phyloP scores from a whole-genome alignment of 2,329 filamentous ascomycete species.

The Verticillium nonalfalfae region DNA sequence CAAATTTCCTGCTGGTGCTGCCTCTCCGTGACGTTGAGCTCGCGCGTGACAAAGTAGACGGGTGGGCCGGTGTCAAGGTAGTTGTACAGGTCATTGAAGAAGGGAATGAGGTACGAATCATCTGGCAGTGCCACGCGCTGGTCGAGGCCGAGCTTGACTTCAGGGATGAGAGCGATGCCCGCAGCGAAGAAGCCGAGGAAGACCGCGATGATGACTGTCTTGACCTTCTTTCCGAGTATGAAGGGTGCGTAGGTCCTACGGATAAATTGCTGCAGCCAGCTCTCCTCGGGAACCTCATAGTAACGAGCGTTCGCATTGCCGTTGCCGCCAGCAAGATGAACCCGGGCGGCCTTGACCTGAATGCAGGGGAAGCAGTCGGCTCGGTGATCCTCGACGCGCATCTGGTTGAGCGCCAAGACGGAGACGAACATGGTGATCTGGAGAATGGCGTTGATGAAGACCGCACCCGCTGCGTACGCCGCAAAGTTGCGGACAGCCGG shows the following conservation, averaged over 20 bases:
- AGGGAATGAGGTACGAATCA: slow-evolving; percentile 90
- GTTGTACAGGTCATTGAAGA: slow-evolving; percentile 91
- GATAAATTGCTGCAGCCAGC: slow-evolving; percentile 78
- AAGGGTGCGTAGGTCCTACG: slow-evolving; percentile 81
- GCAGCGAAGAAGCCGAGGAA: slow-evolving; percentile 87
- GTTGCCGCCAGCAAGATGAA: slow-evolving; percentile 58
- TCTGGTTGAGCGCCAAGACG: slow-evolving; percentile 84
- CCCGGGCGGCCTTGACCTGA: slow-evolving; percentile 66
- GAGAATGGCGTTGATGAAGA: slow-evolving; percentile 93
- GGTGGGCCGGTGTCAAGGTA: slow-evolving; percentile 91
- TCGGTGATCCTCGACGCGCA: slow-evolving; percentile 78
- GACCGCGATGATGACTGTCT: slow-evolving; percentile 66
- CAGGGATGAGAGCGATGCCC: slow-evolving; percentile 76
- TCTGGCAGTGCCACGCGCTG: slow-evolving; percentile 91
- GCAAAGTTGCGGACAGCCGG: slow-evolving; percentile 97
- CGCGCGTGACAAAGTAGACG: slow-evolving; percentile 88
- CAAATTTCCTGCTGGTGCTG: slow-evolving; percentile 79
- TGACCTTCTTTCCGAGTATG: slow-evolving; percentile 74
- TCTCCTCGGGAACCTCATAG: slow-evolving; percentile 78
- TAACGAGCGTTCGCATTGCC: slow-evolving; percentile 51
- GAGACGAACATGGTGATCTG: slow-evolving; percentile 98
- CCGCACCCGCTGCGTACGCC: slow-evolving; percentile 89
- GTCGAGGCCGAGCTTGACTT: slow-evolving; percentile 81
- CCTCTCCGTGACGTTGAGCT: slow-evolving; percentile 72
- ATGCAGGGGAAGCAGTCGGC: slow-evolving; percentile 92